These are phyloP conservation scores for Solanum appendiculatum DNA, from an alignment of 257 asterid species.

Conservation along the genomic window DNA sequence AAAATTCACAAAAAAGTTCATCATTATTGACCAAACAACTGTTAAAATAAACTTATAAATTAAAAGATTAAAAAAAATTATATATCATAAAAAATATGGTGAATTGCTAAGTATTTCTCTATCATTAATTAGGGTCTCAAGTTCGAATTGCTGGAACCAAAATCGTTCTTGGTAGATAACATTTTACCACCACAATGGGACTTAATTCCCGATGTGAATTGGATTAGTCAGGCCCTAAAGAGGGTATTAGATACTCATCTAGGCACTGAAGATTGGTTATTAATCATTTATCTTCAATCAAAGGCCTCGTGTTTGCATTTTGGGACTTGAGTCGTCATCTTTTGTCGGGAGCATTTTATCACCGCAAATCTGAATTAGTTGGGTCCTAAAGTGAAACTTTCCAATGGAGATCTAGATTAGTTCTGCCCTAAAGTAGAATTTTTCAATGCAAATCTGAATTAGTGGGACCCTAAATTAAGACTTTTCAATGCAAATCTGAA, in stretches of 20 bases:
- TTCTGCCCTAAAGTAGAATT: background rate
- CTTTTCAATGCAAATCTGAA: background rate
- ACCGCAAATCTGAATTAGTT: background rate
- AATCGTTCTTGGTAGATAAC: background rate
- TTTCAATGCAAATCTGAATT: background rate
- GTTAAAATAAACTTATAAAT: background rate
- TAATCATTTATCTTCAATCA: background rate
- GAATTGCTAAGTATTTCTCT: background rate
- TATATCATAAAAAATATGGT: background rate
- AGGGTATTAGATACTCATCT: background rate
- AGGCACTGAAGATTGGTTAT: background rate
- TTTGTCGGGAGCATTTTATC: background rate
- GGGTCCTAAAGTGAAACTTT: background rate
- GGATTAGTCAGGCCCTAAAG: background rate
- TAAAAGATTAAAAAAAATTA: too few relatives aligned
- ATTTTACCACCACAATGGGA: background rate
- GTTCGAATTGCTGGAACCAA: background rate
- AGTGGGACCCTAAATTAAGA: background rate
- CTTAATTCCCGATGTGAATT: background rate
- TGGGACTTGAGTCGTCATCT: background rate
- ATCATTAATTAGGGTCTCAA: background rate
- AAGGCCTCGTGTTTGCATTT: background rate
- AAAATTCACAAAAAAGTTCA: background rate
- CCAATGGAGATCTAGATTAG: background rate
- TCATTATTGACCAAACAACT: background rate